These are phyloP conservation scores for Saccharomyces jurei DNA, from an alignment of 805 yeast species.

Conservation along the genomic window DNA sequence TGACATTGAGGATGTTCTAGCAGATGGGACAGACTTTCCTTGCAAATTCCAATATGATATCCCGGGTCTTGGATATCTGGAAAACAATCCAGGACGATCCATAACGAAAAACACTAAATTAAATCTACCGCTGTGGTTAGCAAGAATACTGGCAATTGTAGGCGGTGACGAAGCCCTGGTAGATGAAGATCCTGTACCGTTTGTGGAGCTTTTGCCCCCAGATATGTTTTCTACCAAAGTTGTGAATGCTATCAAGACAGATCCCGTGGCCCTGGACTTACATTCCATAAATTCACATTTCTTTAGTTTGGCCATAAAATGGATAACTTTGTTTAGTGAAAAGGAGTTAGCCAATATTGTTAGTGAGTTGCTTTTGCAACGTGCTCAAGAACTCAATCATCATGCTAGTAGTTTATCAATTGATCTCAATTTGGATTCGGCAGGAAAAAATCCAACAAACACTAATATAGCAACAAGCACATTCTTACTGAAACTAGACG, in stretches of 20 bases:
- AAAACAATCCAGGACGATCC: slow-evolving; percentile 63
- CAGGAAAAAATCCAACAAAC: slow-evolving; percentile 34
- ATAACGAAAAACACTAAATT: slow-evolving; percentile 49
- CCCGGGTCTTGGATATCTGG: slow-evolving; percentile 83
- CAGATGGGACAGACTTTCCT: slow-evolving; percentile 68
- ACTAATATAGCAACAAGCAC: slow-evolving; percentile 8
- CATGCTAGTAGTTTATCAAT: slow-evolving; percentile 37
- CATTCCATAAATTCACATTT: slow-evolving; percentile 59
- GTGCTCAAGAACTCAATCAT: slow-evolving; percentile 68
- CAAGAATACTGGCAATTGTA: slow-evolving; percentile 60
- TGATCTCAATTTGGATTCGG: slow-evolving; percentile 4
- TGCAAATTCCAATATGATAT: slow-evolving; percentile 68
- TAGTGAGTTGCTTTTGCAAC: slow-evolving; percentile 45
- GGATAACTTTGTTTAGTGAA: slow-evolving; percentile 70
- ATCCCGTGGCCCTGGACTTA: slow-evolving; percentile 56
- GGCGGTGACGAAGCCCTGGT: slow-evolving; percentile 28
- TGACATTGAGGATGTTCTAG: slow-evolving; percentile 68
- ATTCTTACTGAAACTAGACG: slow-evolving; percentile 64
- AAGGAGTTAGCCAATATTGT: slow-evolving; percentile 47
- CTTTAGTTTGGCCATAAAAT: slow-evolving; percentile 61
- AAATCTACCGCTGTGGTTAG: slow-evolving; percentile 85
- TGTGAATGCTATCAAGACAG: slow-evolving; percentile 74
- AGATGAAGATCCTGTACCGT: slow-evolving; percentile 35
- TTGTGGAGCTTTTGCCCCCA: slow-evolving; percentile 64
- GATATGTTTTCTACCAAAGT: slow-evolving; percentile 57